Conservation (phyloP, 257 asterid species). For the Misopates orontium region DNA sequence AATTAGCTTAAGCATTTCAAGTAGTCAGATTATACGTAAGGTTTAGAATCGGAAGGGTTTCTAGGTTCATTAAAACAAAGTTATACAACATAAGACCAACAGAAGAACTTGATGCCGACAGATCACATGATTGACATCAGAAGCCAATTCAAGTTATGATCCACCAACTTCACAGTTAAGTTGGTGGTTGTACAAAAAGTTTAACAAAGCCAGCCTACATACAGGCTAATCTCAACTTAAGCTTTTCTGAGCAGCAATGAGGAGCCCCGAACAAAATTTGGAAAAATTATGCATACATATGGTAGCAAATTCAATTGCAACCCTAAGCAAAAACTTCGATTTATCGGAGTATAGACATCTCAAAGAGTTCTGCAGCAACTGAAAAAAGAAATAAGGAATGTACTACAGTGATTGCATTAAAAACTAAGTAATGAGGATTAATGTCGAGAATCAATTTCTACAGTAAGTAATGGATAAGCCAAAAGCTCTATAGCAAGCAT, state of each 20-base stretch:
- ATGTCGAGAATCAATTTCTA: not conserved
- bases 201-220: constrained; percentile 8
- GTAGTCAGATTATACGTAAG: not conserved
- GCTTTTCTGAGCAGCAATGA: constrained; percentile 11
- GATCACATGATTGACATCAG: constrained; percentile 13
- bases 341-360: not conserved
- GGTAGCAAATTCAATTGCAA: not conserved
- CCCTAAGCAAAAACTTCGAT: constrained; percentile 4
- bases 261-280: not conserved
- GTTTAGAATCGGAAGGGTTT: not conserved
- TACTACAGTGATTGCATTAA: not conserved
- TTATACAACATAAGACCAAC: constrained; percentile 5
- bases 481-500: constrained; percentile 11
- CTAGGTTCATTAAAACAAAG: not conserved
- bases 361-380: constrained; percentile 9
- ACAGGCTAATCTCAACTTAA: constrained; percentile 2
- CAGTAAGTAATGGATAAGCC: not conserved
- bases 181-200: not conserved
- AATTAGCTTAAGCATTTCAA: constrained; percentile 3
- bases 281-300: constrained; percentile 9
- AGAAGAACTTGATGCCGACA: not conserved
- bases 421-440: constrained; percentile 2
- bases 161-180: constrained; percentile 4
- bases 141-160: not conserved
- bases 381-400: not conserved